Conservation (phyloP, 768 basidiomycete genomes). For the Termitomyces sp. region DNA sequence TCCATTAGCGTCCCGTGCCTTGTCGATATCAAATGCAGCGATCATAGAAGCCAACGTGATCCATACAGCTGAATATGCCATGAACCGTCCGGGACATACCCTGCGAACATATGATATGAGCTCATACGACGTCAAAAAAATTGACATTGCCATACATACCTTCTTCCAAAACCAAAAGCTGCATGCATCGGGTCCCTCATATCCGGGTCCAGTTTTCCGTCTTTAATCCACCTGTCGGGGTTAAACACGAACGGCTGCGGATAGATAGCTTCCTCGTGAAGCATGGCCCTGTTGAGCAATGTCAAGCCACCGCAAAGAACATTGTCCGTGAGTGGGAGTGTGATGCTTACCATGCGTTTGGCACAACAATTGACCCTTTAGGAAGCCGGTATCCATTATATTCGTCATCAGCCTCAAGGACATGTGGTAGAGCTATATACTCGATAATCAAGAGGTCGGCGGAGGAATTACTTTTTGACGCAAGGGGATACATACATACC, state of each 20-base stretch:
- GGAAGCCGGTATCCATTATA: slow-evolving; percentile 24
- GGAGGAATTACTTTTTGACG: too few species aligned
- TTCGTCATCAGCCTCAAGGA: slow-evolving; percentile 23
- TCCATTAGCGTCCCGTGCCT: neutral
- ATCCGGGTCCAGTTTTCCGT: slow-evolving; percentile 13
- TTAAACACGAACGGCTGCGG: slow-evolving; percentile 25
- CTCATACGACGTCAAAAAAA: neutral
- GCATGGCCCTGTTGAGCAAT: slow-evolving; percentile 29
- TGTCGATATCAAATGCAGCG: slow-evolving; percentile 23
- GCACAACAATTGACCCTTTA: neutral
- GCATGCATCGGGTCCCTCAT: neutral
- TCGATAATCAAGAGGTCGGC: neutral
- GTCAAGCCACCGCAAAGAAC: neutral
- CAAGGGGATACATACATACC: slow-evolving; percentile 14
- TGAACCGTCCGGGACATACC: slow-evolving; percentile 27
- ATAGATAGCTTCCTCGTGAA: slow-evolving; percentile 26
- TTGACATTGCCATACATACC: slow-evolving; percentile 2
- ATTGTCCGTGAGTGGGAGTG: neutral
- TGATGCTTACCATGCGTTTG: neutral
- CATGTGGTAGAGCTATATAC: slow-evolving; percentile 29
- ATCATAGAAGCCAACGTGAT: slow-evolving; percentile 24
- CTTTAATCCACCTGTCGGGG: slow-evolving; percentile 32
- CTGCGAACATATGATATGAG: slow-evolving; percentile 3
- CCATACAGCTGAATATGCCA: slow-evolving; percentile 27
- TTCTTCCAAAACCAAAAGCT: slow-evolving; percentile 19